A percentile compares a stretch with the other conserved stretches of the same genome.
phyloP scores from a whole-genome alignment of 1,284 basidiomycete species.

The Naganishia sp. region DNA sequence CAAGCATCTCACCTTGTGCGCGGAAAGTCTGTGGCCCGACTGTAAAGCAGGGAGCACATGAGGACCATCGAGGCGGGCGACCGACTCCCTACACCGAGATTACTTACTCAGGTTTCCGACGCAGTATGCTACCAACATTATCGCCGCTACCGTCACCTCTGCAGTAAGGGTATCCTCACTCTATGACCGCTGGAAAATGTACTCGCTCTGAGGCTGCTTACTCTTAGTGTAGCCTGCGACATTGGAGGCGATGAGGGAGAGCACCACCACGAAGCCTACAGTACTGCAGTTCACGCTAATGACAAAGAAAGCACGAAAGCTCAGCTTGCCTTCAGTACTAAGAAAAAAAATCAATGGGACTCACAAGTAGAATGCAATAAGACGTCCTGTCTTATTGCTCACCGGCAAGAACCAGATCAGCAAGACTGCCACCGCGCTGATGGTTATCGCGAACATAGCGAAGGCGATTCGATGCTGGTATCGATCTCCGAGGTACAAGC shows the following conservation, averaged over 20 bases:
- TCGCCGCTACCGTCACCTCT: constrained; percentile 28
- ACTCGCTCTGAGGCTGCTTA: neutral
- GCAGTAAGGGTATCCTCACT: neutral
- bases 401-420: constrained; percentile 36
- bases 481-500: constrained; percentile 35
- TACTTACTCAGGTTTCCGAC: constrained; percentile 28
- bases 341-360: neutral
- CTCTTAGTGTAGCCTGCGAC: constrained; percentile 27
- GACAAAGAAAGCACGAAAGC: constrained; percentile 5
- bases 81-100: neutral
- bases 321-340: constrained; percentile 1
- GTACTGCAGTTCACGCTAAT: constrained; percentile 30
- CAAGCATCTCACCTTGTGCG: constrained; percentile 13
- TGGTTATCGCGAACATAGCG: constrained; percentile 18
- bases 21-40: constrained; percentile 38
- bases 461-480: constrained; percentile 29
- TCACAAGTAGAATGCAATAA: constrained; percentile 30
- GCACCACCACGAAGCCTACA: constrained; percentile 35
- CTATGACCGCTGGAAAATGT: neutral
- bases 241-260: constrained; percentile 36
- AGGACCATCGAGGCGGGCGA: neutral
- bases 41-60: constrained; percentile 3
- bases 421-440: constrained; percentile 33
- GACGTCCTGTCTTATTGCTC: constrained; percentile 18
- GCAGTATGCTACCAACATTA: constrained; percentile 26